Conservation (phyloP, 2,329 filamentous ascomycete genomes). For the Orbilia blumenaviensis region DNA sequence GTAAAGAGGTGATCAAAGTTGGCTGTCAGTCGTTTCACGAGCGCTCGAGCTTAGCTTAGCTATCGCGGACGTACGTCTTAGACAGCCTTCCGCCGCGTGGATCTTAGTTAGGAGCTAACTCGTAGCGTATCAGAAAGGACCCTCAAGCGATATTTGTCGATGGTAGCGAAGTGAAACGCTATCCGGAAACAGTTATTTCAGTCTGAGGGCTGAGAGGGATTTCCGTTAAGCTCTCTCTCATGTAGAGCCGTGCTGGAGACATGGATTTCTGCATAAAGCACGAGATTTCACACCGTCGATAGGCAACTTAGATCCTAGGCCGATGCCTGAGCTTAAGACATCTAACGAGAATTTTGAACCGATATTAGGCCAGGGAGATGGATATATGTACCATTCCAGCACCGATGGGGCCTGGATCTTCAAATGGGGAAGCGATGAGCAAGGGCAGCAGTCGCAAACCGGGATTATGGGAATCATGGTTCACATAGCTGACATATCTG, state of each 20-base stretch:
- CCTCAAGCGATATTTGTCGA: background rate
- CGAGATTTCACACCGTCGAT: constrained; percentile 29
- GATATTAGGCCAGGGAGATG: constrained; percentile 7
- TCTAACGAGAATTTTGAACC: background rate
- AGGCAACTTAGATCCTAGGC: constrained; percentile 1
- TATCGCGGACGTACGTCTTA: background rate
- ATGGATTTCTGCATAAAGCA: constrained; percentile 42
- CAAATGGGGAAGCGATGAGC: constrained; percentile 24
- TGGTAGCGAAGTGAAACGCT: constrained; percentile 12
- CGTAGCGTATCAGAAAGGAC: background rate
- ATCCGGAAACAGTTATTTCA: constrained; percentile 18
- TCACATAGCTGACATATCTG: constrained; percentile 37
- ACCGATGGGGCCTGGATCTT: constrained; percentile 23
- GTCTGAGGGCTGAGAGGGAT: constrained; percentile 20
- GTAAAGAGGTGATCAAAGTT: too few relatives aligned
- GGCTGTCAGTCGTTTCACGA: background rate
- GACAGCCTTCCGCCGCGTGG: constrained; percentile 22
- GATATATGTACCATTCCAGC: background rate
- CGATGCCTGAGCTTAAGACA: constrained; percentile 13
- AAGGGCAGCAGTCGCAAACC: constrained; percentile 34
- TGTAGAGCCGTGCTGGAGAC: constrained; percentile 43
- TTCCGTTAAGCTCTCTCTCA: constrained; percentile 34
- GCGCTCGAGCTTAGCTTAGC: too few relatives aligned
- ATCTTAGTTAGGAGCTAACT: background rate
- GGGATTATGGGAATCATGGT: constrained; percentile 29